Base-by-base conservation (phyloP, 441 rosid species). In the Kokia cookei region DNA sequence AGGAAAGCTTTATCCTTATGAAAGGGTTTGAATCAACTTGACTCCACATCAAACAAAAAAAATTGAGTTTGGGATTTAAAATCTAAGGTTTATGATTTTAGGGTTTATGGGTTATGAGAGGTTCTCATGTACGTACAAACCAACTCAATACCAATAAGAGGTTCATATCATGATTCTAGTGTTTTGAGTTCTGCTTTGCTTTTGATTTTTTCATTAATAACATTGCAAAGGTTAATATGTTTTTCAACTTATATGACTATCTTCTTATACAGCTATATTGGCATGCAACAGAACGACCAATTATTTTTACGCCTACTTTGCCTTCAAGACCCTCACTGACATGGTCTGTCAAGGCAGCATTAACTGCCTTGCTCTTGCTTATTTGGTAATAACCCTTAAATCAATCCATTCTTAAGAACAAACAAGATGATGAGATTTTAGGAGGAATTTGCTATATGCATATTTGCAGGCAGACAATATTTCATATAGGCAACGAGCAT, bases 301-400 rank as follows among this genome's bases (percentile, higher is more conserved):
- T 7, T 91, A 83, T 81, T 93, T 84, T 73, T 95, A 90, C 45
- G 87, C 88, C 3, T 95, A 83, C 77, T 95, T 83, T 50, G 83
- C 78, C 53, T 32, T 76, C 59, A 87, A 78, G 85, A 93, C 86
- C 50, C 78, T 93, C 75, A 89, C 90, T 26, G 84, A 82, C 48
- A 87, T 91, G 92, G 80, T 89, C 24, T 84, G 85, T 26, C 91
- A 88, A 72, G 87, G 89, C 73, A 81, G 89, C 78, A 74, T 90
- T 65, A 84, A 81, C 73, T 93, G 95, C 76, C 90, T 95, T 11
- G 93, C 99, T 29, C 86, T 81, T 77, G 98, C 99, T 57, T 95
- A 93, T 71, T 89, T 91, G 94, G 98, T 95, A 86, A 71, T 70
- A 22, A 63, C 10, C 48, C 37, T 58, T 65, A 1, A 40, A 53